Percentiles rank a stretch among this genome's conserved stretches.
Conservation (phyloP, 306 rosid species). For the Prunus mongolica region DNA sequence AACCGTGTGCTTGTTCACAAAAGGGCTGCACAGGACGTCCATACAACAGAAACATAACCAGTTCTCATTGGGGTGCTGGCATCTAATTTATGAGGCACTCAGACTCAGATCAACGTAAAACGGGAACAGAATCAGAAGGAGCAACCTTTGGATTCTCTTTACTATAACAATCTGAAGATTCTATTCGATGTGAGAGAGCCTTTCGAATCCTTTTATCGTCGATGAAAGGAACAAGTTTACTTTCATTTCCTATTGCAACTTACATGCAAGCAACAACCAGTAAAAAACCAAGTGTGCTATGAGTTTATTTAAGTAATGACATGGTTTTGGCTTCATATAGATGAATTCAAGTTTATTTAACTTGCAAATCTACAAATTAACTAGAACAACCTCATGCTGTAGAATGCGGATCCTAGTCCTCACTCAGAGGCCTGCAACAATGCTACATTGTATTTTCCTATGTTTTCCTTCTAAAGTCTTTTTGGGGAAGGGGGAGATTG, state of each 20-base stretch:
- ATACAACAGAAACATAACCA: slow-evolving; percentile 80
- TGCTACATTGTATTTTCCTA: neutral
- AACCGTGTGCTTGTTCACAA: slow-evolving; percentile 84
- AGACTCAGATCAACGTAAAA: neutral
- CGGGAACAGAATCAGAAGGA: neutral
- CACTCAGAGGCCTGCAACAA: neutral
- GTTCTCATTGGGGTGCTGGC: slow-evolving; percentile 73
- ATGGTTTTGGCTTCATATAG: too few relatives aligned
- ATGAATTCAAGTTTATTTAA: too few relatives aligned
- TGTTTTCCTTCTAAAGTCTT: neutral
- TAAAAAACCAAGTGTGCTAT: too few relatives aligned
- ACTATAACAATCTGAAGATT: neutral
- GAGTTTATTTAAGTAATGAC: neutral
- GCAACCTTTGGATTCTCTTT: neutral
- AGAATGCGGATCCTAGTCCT: neutral
- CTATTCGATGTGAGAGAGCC: neutral
- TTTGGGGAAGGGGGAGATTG: neutral
- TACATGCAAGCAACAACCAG: too few relatives aligned
- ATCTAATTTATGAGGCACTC: slow-evolving; percentile 22
- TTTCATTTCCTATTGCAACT: too few relatives aligned
- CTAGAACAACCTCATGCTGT: neutral
- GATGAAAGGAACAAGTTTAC: neutral
- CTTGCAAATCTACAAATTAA: too few relatives aligned
- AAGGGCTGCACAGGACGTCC: slow-evolving; percentile 71
- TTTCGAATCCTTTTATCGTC: neutral